Conservation (phyloP, 2,329 filamentous ascomycete genomes). For the Sphaerulina populicola region DNA sequence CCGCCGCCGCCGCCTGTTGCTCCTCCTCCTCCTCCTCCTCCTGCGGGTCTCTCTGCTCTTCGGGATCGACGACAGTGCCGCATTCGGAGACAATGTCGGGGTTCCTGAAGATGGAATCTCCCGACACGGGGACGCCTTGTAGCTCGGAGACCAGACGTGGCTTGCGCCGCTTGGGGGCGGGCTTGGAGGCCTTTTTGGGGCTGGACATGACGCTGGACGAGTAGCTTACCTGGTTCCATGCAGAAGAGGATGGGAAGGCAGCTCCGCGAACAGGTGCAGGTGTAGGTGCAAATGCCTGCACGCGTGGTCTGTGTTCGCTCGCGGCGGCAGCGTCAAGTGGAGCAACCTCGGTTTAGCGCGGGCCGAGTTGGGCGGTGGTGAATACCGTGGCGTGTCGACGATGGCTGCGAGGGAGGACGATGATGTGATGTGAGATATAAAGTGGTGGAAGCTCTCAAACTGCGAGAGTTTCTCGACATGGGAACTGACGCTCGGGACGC, state of each 20-base stretch:
- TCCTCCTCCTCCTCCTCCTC: no score
- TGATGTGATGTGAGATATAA: background rate
- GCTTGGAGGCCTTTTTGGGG: background rate
- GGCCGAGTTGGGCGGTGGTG: background rate
- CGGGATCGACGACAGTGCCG: conserved; percentile 6
- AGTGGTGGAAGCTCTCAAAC: background rate
- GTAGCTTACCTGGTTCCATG: conserved; percentile 22
- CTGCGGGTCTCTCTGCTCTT: background rate
- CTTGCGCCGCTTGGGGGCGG: conserved; percentile 2
- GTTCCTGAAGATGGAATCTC: conserved; percentile 13
- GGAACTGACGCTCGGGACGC: background rate
- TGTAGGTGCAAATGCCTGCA: background rate
- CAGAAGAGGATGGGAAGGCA: background rate
- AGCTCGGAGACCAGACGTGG: conserved; percentile 7
- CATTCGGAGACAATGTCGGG: conserved; percentile 5
- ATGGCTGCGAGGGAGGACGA: background rate
- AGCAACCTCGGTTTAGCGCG: conserved; percentile 6
- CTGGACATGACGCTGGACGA: background rate
- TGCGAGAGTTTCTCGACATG: background rate
- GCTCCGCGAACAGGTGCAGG: background rate
- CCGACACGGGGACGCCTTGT: conserved; percentile 10
- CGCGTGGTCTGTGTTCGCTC: background rate
- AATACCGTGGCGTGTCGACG: background rate
- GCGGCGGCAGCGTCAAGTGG: conserved; percentile 1
- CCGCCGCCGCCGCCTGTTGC: no score